Percentiles rank a stretch among this genome's conserved stretches.
Conservation (phyloP, 225 moss, liverwort and hornwort genomes). For the Ulota crispa region DNA sequence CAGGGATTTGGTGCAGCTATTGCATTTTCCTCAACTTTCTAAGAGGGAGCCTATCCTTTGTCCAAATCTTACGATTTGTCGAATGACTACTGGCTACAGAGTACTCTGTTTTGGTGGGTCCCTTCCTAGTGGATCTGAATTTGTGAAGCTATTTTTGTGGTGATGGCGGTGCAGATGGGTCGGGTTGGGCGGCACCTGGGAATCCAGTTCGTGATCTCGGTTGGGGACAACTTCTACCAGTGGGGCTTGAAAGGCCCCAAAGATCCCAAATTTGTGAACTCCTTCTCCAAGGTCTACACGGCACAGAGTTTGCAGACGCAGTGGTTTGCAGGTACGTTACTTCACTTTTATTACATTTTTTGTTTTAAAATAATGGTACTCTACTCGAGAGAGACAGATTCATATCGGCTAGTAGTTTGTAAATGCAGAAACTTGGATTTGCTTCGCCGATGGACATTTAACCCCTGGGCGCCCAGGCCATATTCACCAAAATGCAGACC, state of each 20-base stretch:
- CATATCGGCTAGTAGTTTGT: background rate
- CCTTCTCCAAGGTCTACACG: constrained; percentile 72
- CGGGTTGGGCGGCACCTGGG: constrained; percentile 46
- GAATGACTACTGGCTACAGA: background rate
- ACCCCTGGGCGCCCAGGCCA: too few species aligned
- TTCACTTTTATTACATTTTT: background rate
- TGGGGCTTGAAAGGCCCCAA: constrained; percentile 58
- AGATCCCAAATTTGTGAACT: constrained; percentile 58
- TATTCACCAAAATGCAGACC: too few species aligned
- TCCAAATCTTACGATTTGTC: background rate
- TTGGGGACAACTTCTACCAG: constrained; percentile 78
- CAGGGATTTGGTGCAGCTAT: background rate
- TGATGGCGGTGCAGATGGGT: constrained; percentile 59
- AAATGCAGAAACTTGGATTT: too few species aligned
- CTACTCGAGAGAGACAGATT: background rate
- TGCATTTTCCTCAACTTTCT: background rate
- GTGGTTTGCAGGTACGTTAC: constrained; percentile 64
- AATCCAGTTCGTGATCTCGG: constrained; percentile 64
- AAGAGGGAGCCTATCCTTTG: background rate
- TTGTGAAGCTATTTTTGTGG: too few species aligned
- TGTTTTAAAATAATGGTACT: too few species aligned
- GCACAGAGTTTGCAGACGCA: constrained; percentile 66
- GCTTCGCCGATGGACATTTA: background rate
- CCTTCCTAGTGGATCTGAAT: too few species aligned
- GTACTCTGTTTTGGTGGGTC: too few species aligned